phyloP scores from a whole-genome alignment of 2,329 filamentous ascomycete species.

The Scopulariopsis brevicaulis region DNA sequence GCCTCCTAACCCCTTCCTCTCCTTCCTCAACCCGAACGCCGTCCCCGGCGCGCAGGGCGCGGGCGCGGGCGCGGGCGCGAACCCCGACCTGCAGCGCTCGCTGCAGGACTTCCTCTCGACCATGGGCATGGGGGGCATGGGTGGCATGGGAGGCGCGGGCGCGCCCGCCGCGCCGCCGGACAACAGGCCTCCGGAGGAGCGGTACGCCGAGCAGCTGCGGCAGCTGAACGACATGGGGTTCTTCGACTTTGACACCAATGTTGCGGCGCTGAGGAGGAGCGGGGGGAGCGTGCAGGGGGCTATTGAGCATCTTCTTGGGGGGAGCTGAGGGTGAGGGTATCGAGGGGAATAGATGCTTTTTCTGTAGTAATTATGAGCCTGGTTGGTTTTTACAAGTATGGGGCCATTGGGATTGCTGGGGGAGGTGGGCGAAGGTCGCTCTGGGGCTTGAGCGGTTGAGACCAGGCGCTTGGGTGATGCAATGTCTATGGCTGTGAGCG shows the following conservation, averaged over 20 bases:
- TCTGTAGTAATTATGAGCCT: neutral
- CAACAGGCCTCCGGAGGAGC: constrained; percentile 83
- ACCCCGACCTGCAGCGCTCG: constrained; percentile 4
- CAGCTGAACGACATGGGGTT: constrained; percentile 99
- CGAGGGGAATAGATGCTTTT: neutral
- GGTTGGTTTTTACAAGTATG: too few species aligned
- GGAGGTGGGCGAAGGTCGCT: too few species aligned
- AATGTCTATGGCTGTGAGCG: too few species aligned
- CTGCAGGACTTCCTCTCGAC: neutral
- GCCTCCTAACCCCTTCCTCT: constrained; percentile 1
- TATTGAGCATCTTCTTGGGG: constrained; percentile 57
- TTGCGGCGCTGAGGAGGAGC: constrained; percentile 74
- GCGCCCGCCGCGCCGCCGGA: constrained; percentile 45
- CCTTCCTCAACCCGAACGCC: constrained; percentile 2
- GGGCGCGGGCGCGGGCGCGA: neutral
- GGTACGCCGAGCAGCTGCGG: constrained; percentile 79
- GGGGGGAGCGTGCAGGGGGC: constrained; percentile 93
- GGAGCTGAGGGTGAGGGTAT: neutral
- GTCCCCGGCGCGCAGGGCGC: neutral
- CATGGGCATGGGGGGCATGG: constrained; percentile 2
- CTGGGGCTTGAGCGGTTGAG: too few species aligned
- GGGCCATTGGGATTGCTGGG: neutral
- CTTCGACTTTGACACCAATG: constrained; percentile 89
- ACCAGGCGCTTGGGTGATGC: too few species aligned
- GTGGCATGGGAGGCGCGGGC: constrained; percentile 8